Evolutionary conservation across 2,329 filamentous ascomycete species (phyloP), one percentile per base, ranked within the genome.

Genomic region (Drechslera avenae): DNA sequence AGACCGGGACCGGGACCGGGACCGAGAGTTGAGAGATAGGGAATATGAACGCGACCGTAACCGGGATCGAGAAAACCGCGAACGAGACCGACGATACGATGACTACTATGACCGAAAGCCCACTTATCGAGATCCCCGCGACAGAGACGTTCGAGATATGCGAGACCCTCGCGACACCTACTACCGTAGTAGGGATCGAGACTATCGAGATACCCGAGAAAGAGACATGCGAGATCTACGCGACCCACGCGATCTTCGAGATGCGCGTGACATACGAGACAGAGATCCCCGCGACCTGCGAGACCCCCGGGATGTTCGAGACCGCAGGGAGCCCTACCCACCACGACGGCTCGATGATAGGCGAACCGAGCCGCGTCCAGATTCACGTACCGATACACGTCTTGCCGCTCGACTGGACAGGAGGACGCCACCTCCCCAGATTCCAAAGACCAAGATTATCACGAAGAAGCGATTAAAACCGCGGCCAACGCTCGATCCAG

Each of bases 391-490:
- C 2, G 26, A 28, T 28, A 53, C 47, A 32, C 62, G 69, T 18
- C 54, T 57, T 23, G 79, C 79, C 33, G 73, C 71, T 30, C 62
- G 68, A 36, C 56, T 56, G 12, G 73, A 75, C 39, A 64, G 73
- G 37, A 64, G 68, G 42, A 71, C 72, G 32, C 74, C 72, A 16
- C 63, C 68, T 13, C 72, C 75, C 46, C 72, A 73, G 23, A 70
- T 68, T 58, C 75, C 70, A 18, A 79, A 72, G 69, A 85, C 75
- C 54, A 76, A 83, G 60, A 85, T 83, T 61, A 78, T 89, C 46
- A 85, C 85, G 3, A 81, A 89, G 73, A 89, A 82, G 69, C 84
- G 88, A 23, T 76, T 85, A 10, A 94, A 91, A 67, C 79, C 85
- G 39, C 85, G 86, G 44, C 91, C 90, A 2, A 83, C 79, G 4